Conservation (phyloP, 192 early-diverging fungal genomes). For the Funneliformis mosseae region DNA sequence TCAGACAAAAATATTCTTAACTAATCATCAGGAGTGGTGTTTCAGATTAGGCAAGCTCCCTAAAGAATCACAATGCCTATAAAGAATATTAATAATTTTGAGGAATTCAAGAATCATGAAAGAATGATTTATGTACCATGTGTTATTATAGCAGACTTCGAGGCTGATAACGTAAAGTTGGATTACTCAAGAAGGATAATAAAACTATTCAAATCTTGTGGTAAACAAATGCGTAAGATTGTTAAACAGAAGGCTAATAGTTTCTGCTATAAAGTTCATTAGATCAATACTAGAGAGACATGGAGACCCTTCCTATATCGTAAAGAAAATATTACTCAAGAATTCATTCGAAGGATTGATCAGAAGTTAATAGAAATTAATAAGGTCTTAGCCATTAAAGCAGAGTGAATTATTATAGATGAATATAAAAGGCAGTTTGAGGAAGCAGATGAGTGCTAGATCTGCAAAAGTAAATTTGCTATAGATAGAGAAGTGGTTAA, state of each 20-base stretch:
- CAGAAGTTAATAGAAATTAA: background rate
- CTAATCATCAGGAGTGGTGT: slow-evolving; percentile 1
- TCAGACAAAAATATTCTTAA: background rate
- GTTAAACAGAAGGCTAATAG: too few relatives aligned
- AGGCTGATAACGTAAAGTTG: background rate
- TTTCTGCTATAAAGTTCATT: too few relatives aligned
- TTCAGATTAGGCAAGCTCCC: background rate
- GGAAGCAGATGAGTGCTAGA: slow-evolving; percentile 10
- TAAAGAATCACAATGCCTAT: background rate
- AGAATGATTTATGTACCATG: background rate
- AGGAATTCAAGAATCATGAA: too few relatives aligned
- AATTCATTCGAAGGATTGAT: background rate
- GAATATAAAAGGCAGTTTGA: slow-evolving; percentile 12
- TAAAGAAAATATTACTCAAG: too few relatives aligned
- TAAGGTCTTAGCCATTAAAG: slow-evolving; percentile 16
- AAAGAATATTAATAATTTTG: background rate
- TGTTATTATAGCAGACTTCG: slow-evolving; percentile 1
- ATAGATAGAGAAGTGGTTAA: background rate
- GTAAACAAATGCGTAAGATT: too few relatives aligned
- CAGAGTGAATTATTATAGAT: background rate
- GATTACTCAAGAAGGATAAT: too few relatives aligned
- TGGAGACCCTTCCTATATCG: too few relatives aligned
- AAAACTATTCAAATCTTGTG: too few relatives aligned
- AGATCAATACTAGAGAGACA: too few relatives aligned
- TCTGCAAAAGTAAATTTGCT: slow-evolving; percentile 10